phyloP scores from a whole-genome alignment of 148 eudicot species.

The Rhododendron mucronatum region DNA sequence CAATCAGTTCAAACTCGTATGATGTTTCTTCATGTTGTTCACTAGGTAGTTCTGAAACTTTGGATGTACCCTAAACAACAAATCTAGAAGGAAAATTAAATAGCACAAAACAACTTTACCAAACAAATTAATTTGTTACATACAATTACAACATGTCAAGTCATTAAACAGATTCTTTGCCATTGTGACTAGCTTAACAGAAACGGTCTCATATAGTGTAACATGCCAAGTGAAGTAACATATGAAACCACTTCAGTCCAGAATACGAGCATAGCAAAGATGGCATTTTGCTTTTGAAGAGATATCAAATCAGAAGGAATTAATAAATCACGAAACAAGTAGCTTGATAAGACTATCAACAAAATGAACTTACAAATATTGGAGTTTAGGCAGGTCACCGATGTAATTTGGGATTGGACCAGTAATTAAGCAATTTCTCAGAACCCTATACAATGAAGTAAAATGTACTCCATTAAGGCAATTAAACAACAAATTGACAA shows the following conservation, averaged over 20 bases:
- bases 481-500: neutral
- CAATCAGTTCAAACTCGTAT: neutral
- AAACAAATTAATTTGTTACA: neutral
- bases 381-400: conserved; percentile 31
- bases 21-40: neutral
- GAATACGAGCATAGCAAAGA: neutral
- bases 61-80: neutral
- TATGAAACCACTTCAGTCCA: neutral
- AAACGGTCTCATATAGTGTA: neutral
- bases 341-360: neutral
- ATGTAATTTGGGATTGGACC: conserved; percentile 50
- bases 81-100: neutral
- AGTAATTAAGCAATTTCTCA: conserved; percentile 71
- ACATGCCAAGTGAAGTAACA: neutral
- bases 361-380: conserved; percentile 34
- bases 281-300: neutral
- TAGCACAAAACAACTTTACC: neutral
- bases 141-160: neutral
- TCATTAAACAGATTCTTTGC: neutral
- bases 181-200: neutral
- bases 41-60: neutral
- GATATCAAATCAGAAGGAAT: neutral
- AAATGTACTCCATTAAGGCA: neutral
- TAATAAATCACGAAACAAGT: neutral
- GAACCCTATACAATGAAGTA: conserved; percentile 45